Evolutionary conservation across 805 yeast species (phyloP), one percentile per base, ranked within the genome.

Genomic region (Teunomyces gatunensis): DNA sequence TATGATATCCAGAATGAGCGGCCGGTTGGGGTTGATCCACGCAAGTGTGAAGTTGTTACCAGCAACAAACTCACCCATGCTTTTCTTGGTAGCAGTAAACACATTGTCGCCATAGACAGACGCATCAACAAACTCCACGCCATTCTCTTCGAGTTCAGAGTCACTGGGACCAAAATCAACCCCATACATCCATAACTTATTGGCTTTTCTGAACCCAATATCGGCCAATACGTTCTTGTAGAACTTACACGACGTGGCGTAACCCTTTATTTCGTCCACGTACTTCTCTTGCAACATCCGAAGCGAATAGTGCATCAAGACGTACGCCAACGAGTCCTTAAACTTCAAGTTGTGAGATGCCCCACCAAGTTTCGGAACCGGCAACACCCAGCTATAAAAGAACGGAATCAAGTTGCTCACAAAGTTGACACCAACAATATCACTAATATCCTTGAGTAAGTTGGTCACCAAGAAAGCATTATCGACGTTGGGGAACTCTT

Each of bases 371-470:
- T 49, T 46, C 21, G 53, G 43, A 10, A 51, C 39, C 5, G 59
- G 58, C 12, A 71, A 44, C 35, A 59, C 54, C 82, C 82, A 79
- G 47, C 68, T 69, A 47, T 67, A 67, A 51, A 77, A 72, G 52
- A 69, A 75, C 2, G 80, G 75, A 3, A 79, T 48, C 42, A 70
- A 73, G 51, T 77, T 76, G 49, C 61, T 68, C 18, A 76, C 54
- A 21, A 77, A 71, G 53, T 79, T 79, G 42, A 78, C 60, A 1
- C 84, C 84, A 45, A 71, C 71, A 23, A 64, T 64, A 9, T 55
- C 47, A 17, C 64, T 47, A 47, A 51, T 39, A 36, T 52, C 54
- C 28, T 58, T 56, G 13, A 69, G 47, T 18, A 63, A 53, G 3
- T 53, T 57, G 3, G 61, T 52, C 23, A 69, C 48, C 5, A 60